A percentile compares a stretch with the other conserved stretches of the same genome.
These are phyloP conservation scores for Nothophaeocryptopus gaeumannii DNA, from an alignment of 2,329 filamentous ascomycete genomes.

Conservation along the genomic window DNA sequence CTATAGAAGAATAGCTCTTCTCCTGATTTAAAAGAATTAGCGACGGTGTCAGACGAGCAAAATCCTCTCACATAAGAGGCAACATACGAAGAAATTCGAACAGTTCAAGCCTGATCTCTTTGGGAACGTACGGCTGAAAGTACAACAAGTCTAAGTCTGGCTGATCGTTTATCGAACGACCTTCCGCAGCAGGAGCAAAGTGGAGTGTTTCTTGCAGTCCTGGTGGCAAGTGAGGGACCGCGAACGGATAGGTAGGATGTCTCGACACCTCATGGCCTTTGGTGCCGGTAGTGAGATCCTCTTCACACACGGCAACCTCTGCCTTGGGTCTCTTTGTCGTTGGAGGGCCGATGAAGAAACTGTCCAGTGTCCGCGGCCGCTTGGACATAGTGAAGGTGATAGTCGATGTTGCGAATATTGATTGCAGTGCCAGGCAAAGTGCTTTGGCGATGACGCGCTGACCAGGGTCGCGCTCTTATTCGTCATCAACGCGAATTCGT, in stretches of 20 bases:
- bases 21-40: too few relatives aligned
- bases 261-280: constrained; percentile 30
- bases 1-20: constrained; percentile 64
- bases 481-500: constrained; percentile 6
- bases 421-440: background rate
- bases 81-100: constrained; percentile 65
- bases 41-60: too few relatives aligned
- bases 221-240: constrained; percentile 49
- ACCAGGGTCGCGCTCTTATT: background rate
- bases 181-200: constrained; percentile 47
- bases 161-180: constrained; percentile 61
- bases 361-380: constrained; percentile 64
- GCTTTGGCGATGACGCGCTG: constrained; percentile 8
- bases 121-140: constrained; percentile 69
- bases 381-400: constrained; percentile 26
- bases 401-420: background rate
- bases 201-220: constrained; percentile 43
- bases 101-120: constrained; percentile 54
- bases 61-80: too few relatives aligned
- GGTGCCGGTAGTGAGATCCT: background rate
- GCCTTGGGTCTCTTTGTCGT: constrained; percentile 42
- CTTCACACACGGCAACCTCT: background rate
- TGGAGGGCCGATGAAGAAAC: constrained; percentile 61
- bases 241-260: constrained; percentile 54
- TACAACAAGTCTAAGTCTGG: constrained; percentile 71